A percentile compares a stretch with the other conserved stretches of the same genome.
Conservation (phyloP, 163 green algal species). For the Scenedesmus sp. region DNA sequence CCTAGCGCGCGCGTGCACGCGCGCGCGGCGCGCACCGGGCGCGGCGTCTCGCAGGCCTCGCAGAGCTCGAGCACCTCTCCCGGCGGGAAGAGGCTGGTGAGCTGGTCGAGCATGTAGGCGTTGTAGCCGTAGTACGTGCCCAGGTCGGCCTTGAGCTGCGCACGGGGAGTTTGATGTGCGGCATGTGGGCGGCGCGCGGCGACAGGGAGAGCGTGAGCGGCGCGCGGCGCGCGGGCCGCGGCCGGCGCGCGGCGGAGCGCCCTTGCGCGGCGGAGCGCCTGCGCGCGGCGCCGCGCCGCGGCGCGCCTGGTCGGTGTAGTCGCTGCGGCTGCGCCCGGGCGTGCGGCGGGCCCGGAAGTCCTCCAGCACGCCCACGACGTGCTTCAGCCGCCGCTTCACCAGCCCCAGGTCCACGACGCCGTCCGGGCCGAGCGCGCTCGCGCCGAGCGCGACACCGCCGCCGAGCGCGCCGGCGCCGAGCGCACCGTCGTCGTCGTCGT, state of each 20-base stretch:
- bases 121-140: constrained; percentile 97
- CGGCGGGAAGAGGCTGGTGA: constrained; percentile 83
- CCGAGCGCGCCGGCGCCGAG: not conserved
- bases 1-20: no score
- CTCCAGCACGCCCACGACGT: constrained; percentile 85
- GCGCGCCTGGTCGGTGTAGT: constrained; percentile 82
- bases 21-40: constrained; percentile 27
- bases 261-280: not conserved
- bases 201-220: no score
- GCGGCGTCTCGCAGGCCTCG: constrained; percentile 77
- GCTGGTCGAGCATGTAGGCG: constrained; percentile 89
- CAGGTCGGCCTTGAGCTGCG: constrained; percentile 88
- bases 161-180: no score
- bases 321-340: constrained; percentile 57
- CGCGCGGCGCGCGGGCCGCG: no score
- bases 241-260: not conserved
- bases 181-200: no score
- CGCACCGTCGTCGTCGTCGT: not conserved
- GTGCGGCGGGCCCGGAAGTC: constrained; percentile 80
- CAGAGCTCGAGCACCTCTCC: constrained; percentile 85
- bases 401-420: constrained; percentile 72
- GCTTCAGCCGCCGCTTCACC: constrained; percentile 77
- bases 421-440: constrained; percentile 53
- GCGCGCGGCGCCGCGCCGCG: no score
- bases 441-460: constrained; percentile 13